Base-by-base conservation (phyloP, 805 yeast genomes). In the Blastobotrys americana region DNA sequence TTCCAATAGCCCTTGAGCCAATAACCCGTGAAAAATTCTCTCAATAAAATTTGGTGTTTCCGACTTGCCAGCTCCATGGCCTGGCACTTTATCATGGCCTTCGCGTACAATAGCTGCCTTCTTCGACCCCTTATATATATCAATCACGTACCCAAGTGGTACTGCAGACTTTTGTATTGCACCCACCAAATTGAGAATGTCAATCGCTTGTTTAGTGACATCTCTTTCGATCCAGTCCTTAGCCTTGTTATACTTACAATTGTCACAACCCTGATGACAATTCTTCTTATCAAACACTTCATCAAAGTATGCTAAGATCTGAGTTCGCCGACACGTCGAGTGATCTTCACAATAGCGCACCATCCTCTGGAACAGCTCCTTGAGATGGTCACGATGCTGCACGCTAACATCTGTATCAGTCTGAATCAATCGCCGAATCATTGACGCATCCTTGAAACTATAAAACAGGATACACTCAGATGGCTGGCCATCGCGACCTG, bases 401-500 rank as follows among this genome's bases (percentile, higher is more conserved):
- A 67, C 64, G 46, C 76, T 81, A 47, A 86, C 63, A 46, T 82
- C 86, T 43, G 70, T 72, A 58, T 89, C 97, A 45, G 80, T 71
- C 46, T 79, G 80, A 37, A 93, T 88, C 78, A 87, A 74, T 15
- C 78, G 70, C 61, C 83, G 88, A 37, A 93, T 65, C 22, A 78
- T 68, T 46, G 88, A 69, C 0, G 90, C 94, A 65, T 90, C 98
- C 48, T 75, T 74, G 65, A 82, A 82, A 8, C 80, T 74, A 62
- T 83, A 93, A 55, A 77, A 90, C 74, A 90, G 73, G 10, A 87
- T 74, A 65, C 97, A 93, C 46, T 80, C 82, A 1, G 95, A 83
- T 37, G 70, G 76, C 5, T 74, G 66, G 0, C 98, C 97, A 67
- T 93, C 98, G 67, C 98, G 77, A 3, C 98, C 98, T 3, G 97